phyloP scores from a whole-genome alignment of 352 stramenopile species.

The Blastocystis sp. region DNA sequence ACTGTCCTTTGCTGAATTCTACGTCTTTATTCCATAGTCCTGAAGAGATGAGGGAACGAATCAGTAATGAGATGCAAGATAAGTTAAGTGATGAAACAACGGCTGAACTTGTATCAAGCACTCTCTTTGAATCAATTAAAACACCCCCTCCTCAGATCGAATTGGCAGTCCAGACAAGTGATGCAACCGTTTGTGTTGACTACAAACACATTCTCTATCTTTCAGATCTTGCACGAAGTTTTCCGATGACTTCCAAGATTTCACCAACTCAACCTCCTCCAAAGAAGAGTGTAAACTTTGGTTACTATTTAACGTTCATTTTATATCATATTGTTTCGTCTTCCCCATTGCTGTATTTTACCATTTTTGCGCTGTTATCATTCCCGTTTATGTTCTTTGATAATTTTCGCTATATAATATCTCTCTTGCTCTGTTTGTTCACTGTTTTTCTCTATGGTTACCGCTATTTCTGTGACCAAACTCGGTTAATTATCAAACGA shows the following conservation, averaged over 20 bases:
- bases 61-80: not conserved
- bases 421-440: not conserved
- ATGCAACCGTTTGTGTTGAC: not conserved
- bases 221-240: not conserved
- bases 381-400: not conserved
- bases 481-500: not conserved
- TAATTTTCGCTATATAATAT: not conserved
- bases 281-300: not conserved
- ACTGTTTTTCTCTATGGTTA: not conserved
- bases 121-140: not conserved
- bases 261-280: not conserved
- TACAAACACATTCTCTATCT: not conserved
- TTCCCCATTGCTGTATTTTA: not conserved
- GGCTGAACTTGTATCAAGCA: not conserved
- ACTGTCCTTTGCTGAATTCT: not conserved
- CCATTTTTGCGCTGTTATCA: not conserved
- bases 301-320: not conserved
- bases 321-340: not conserved
- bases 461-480: not conserved
- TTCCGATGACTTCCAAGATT: not conserved
- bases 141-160: not conserved
- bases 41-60: not conserved
- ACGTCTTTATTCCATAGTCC: not conserved
- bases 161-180: not conserved
- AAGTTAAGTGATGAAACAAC: not conserved